phyloP scores from a whole-genome alignment of 208 protist genomes.

The Trypanosoma congolense region DNA sequence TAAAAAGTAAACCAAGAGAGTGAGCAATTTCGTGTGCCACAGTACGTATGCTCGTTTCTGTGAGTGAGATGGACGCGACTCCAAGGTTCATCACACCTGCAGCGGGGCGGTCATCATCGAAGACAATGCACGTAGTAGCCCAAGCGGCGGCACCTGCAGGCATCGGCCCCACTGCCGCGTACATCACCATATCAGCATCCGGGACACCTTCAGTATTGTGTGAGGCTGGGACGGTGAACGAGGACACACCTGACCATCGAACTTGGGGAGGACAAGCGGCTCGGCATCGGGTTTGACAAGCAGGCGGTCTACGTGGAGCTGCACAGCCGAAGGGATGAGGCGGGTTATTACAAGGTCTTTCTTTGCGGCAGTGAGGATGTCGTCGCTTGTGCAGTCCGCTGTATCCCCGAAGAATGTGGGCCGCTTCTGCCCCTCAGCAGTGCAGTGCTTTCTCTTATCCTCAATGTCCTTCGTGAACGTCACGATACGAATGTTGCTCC shows the following conservation, averaged over 20 bases:
- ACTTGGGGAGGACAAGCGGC: constrained; percentile 4
- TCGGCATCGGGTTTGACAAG: constrained; percentile 27
- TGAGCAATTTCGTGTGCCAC: constrained; percentile 81
- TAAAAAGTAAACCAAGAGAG: constrained; percentile 41
- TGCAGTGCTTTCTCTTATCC: constrained; percentile 32
- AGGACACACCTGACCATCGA: constrained; percentile 17
- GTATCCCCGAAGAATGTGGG: constrained; percentile 19
- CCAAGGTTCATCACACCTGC: constrained; percentile 52
- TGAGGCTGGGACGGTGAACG: constrained; percentile 34
- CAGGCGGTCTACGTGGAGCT: constrained; percentile 42
- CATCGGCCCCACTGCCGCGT: constrained; percentile 35
- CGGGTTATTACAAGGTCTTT: constrained; percentile 13
- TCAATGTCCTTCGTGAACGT: constrained; percentile 32
- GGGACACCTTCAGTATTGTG: constrained; percentile 36
- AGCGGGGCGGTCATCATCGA: constrained; percentile 21
- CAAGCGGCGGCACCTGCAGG: constrained; percentile 8
- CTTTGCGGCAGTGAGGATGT: constrained; percentile 38
- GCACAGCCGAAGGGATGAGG: constrained; percentile 33
- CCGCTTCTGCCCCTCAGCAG: constrained; percentile 14
- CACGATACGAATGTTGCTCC: constrained; percentile 35
- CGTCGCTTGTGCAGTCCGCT: constrained; percentile 17
- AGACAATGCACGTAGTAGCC: constrained; percentile 8
- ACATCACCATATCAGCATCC: constrained; percentile 61
- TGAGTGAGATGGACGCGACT: constrained; percentile 21
- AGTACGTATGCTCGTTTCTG: constrained; percentile 16